A percentile compares a stretch with the other conserved stretches of the same genome.
These are phyloP conservation scores for Xerocomellus amylosporus DNA, from an alignment of 768 basidiomycete species.

Conservation along the genomic window DNA sequence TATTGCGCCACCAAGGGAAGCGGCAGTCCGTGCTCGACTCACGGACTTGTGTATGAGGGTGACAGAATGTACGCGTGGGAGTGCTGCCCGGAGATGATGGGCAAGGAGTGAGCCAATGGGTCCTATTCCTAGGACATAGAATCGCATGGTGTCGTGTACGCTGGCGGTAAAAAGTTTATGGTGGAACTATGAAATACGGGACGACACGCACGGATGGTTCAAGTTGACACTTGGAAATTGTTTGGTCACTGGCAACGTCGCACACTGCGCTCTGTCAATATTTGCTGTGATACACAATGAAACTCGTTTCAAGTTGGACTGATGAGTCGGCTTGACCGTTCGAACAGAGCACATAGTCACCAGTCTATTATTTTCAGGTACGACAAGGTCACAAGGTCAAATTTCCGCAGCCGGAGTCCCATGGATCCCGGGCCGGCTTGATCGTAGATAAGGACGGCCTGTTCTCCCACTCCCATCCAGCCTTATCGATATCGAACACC, in stretches of 20 bases:
- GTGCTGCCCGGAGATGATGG: constrained; percentile 66
- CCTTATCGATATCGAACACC: constrained; percentile 12
- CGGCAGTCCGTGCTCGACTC: constrained; percentile 36
- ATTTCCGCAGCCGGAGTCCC: neutral
- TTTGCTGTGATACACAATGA: neutral
- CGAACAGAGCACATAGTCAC: too few relatives aligned
- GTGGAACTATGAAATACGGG: neutral
- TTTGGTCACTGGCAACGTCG: neutral
- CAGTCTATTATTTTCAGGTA: constrained; percentile 5
- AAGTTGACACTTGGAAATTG: neutral
- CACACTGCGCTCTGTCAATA: neutral
- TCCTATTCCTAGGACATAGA: constrained; percentile 78
- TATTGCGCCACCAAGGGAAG: constrained; percentile 37
- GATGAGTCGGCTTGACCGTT: neutral
- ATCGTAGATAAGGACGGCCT: constrained; percentile 9
- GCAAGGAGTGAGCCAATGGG: constrained; percentile 81
- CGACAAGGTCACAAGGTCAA: constrained; percentile 28
- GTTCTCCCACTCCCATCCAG: constrained; percentile 2
- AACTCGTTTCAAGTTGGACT: neutral
- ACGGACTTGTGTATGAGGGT: constrained; percentile 65
- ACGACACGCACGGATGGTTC: neutral
- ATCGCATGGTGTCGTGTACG: constrained; percentile 42
- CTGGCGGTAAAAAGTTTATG: neutral
- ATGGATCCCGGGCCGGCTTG: constrained; percentile 13
- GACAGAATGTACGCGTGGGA: constrained; percentile 52